Base-by-base conservation (phyloP, 2,329 filamentous ascomycete genomes). In the Botrytis fabae region DNA sequence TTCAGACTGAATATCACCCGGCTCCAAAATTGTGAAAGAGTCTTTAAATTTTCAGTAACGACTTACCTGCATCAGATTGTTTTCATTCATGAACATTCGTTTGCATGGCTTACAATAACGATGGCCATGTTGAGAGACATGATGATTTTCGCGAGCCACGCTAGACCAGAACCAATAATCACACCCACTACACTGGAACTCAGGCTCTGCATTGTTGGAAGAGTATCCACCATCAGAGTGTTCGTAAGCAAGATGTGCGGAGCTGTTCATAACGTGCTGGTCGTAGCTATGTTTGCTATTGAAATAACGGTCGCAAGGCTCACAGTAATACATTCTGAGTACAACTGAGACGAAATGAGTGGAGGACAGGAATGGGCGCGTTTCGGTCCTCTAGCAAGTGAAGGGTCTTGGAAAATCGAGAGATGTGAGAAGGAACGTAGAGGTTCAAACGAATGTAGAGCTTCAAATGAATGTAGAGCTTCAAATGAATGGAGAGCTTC, bases 61-160 rank as follows among this genome's bases (percentile, higher is more conserved):
- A 46, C 74, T 20, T 74, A 77, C 77, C 71, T 78, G 76, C 68
- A 72, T 78, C 25, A 79, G 61, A 42, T 74, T 77, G 44, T 78
- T 75, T 22, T 75, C 42, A 60, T 74, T 77, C n/a, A 22, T 32
- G 71, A 79, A 79, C 62, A 76, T 73, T 4, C 75, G 73, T 28
- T 73, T 69, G 63, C 77, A 79, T 18, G 73, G 48, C 18, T 62
- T 28, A 46, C 77, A 79, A 61, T 78, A 79, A 35, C 73, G 74
- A 74, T 78, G 73, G 35, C 62, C 63, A 18, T 64, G 12, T 16
- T 74, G 46, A 51, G 28, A 68, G 4, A 71, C 59, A 57, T 73
- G 74, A 64, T 79, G 77, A n/a, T 78, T 73, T 51, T 78, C 76
- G 32, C 74, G 77, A 61, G 74, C 71, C 2, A 72, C 35, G 46